Base-by-base conservation (phyloP, 2,329 filamentous ascomycete genomes). In the Exophiala mesophila region DNA sequence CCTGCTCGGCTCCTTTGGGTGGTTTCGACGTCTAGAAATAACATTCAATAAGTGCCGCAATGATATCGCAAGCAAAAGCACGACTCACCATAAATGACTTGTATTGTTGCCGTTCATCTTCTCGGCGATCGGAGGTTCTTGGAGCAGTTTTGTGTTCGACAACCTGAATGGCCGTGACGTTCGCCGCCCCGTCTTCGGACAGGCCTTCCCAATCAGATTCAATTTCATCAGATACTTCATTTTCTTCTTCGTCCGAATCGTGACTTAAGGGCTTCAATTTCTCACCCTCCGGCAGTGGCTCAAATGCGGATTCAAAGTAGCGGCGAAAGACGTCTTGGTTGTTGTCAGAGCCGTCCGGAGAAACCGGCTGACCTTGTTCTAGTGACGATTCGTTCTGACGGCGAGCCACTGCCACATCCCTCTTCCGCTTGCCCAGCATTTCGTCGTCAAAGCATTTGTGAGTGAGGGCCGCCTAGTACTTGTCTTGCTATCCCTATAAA, bases 241-340 rank as follows among this genome's bases (percentile, higher is more conserved):
- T 39, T 33, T 56, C 46, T 49, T 60, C 54, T 2, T 56, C 56
- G 13, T 60, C 39, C n/a, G n/a, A n/a, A n/a, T n/a, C n/a, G n/a
- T n/a, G 45, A 39, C 16, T 5, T n/a, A n/a, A n/a, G n/a, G n/a
- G n/a, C n/a, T n/a, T n/a, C n/a, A n/a, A n/a, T 18, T 38, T 43
- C 13, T 55, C 48, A 20, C 40, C 43, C 15, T 58, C 52, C 5
- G 52, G 71, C 28, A 95, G 63, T 6, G 90, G 88, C 60, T 80
- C 78, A 68, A 96, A 97, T 59, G 85, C 82, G 19, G 86, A 78
- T 66, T 96, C 92, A 60, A 97, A 97, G 60, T 90, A 84, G 55
- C 78, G 79, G 44, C 82, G 80, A 58, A 98, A 86, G 44, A 89
- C 76, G 42, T 83, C 86, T 55, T 86, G 80, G 9, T 84, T 73